Percentiles rank a stretch among this genome's conserved stretches.
phyloP scores from a whole-genome alignment of 208 protist genomes.

The Trypanosomatidae sp. region DNA sequence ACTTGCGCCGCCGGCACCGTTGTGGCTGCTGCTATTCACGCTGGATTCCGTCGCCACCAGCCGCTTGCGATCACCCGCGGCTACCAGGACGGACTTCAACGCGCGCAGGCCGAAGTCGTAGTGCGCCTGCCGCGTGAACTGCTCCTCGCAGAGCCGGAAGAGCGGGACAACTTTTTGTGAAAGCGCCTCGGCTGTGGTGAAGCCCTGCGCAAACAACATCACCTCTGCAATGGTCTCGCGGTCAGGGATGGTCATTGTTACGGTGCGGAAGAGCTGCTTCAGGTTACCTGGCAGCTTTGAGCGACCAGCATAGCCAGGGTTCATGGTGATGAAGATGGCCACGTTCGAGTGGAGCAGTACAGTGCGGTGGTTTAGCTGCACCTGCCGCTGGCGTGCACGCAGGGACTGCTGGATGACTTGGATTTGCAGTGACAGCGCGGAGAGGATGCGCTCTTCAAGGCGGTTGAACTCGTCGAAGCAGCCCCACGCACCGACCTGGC shows the following conservation, averaged over 20 bases:
- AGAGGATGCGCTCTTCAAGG: conserved; percentile 99
- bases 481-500: conserved; percentile 99
- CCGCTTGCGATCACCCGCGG: conserved; percentile 96
- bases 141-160: conserved; percentile 98
- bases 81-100: conserved; percentile 99
- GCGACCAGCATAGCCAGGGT: conserved; percentile 99
- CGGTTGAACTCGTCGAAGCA: conserved; percentile 99
- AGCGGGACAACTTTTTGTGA: conserved; percentile 98
- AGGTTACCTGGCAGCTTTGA: conserved; percentile 99
- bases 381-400: conserved; percentile 39
- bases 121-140: conserved; percentile 98
- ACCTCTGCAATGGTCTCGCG: conserved; percentile 99
- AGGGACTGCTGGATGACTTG: conserved; percentile 97
- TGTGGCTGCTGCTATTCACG: not conserved
- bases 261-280: conserved; percentile 99
- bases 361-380: conserved; percentile 91
- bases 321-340: conserved; percentile 99
- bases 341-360: conserved; percentile 94
- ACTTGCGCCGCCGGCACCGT: not conserved
- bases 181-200: conserved; percentile 95
- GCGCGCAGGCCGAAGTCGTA: conserved; percentile 99
- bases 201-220: conserved; percentile 99
- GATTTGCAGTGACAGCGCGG: conserved; percentile 99
- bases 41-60: conserved; percentile 6
- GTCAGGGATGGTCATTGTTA: conserved; percentile 99